Conservation (phyloP, 129 eudicot species). For the Daucus carota region DNA sequence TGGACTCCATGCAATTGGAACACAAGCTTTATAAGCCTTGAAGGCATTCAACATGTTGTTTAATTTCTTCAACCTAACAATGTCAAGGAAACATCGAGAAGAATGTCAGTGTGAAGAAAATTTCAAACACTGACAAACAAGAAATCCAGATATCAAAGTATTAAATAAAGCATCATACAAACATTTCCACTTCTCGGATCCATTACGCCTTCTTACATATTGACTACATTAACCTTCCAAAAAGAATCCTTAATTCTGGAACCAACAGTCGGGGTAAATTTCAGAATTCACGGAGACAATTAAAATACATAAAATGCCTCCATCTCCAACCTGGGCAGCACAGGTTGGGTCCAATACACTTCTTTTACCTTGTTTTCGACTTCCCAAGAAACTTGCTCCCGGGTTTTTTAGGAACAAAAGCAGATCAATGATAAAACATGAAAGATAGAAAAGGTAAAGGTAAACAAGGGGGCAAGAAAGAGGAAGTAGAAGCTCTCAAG, state of each 20-base stretch:
- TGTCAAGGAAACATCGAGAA: background rate
- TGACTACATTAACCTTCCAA: background rate
- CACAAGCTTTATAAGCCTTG: conserved; percentile 83
- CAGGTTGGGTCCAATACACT: background rate
- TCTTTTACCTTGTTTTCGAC: background rate
- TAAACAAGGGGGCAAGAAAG: background rate
- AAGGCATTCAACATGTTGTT: conserved; percentile 59
- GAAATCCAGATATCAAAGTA: background rate
- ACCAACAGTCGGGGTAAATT: background rate
- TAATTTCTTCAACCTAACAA: conserved; percentile 18
- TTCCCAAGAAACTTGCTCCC: background rate
- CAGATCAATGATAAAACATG: background rate
- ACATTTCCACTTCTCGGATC: background rate
- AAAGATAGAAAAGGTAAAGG: background rate
- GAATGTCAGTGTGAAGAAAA: background rate
- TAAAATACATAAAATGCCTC: background rate
- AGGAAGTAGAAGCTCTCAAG: too few relatives aligned
- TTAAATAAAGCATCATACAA: background rate
- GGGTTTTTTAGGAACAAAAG: background rate
- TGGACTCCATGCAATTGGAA: conserved; percentile 77
- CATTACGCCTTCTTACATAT: background rate
- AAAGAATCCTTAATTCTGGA: background rate
- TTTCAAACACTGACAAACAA: background rate
- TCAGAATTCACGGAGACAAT: background rate
- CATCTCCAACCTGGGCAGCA: background rate